Evolutionary conservation across 179 eudicot species (phyloP).

Genomic region (Spergularia azorica): DNA sequence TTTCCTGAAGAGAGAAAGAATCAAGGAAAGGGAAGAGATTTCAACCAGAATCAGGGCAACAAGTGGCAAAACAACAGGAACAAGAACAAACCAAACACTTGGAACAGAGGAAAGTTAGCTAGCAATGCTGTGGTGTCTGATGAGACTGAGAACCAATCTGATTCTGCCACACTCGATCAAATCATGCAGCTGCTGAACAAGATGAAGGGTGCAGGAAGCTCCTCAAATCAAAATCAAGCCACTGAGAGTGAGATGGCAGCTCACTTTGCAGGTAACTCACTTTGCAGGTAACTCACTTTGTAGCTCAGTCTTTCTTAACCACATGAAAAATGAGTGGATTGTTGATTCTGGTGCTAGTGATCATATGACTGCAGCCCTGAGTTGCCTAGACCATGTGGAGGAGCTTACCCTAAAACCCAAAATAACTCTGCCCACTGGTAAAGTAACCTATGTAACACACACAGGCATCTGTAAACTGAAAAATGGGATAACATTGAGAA

Average conservation of each 20-base stretch:
- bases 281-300: background rate
- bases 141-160: no score
- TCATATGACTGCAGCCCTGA: background rate
- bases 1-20: background rate
- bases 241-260: background rate
- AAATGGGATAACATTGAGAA: background rate
- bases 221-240: no score
- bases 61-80: background rate
- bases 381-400: background rate
- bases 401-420: background rate
- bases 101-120: no score
- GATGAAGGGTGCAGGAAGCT: no score
- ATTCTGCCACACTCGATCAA: no score
- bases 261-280: background rate
- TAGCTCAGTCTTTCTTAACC: no score
- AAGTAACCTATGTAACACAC: background rate
- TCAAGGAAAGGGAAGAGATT: no score
- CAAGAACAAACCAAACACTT: no score
- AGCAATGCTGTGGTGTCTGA: no score
- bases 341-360: slow-evolving; percentile 7
- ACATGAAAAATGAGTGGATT: background rate
- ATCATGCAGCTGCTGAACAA: background rate
- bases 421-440: slow-evolving; percentile 10
- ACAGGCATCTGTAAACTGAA: background rate
- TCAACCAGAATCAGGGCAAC: no score